Percentiles rank a stretch among this genome's conserved stretches.
These are phyloP conservation scores for Ajuga chamaepitys DNA, from an alignment of 257 asterid species.

Conservation along the genomic window DNA sequence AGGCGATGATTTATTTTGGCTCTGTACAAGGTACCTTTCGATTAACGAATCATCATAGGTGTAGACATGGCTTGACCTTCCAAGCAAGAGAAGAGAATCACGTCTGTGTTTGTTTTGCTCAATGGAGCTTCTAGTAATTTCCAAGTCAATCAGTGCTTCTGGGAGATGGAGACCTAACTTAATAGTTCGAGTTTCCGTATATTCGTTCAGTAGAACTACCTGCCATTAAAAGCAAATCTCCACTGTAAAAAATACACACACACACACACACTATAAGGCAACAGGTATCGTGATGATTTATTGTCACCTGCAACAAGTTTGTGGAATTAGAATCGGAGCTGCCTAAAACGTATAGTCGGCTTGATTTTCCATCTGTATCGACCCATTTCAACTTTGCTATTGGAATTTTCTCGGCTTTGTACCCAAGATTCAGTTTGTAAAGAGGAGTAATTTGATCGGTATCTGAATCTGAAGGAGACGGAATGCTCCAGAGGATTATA, in stretches of 20 bases:
- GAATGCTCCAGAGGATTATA: conserved; percentile 67
- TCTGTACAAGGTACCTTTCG: conserved; percentile 66
- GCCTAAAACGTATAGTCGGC: conserved; percentile 75
- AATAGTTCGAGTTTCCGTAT: conserved; percentile 70
- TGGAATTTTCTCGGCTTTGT: conserved; percentile 73
- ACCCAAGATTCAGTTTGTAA: conserved; percentile 81
- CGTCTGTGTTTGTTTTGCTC: conserved; percentile 44
- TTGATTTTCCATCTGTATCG: conserved; percentile 71
- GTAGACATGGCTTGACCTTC: conserved; percentile 60
- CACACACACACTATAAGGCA: too few relatives aligned
- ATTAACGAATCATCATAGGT: conserved; percentile 54
- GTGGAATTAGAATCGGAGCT: conserved; percentile 45
- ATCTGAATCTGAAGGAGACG: conserved; percentile 33
- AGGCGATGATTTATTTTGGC: conserved; percentile 67
- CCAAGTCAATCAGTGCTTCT: conserved; percentile 62
- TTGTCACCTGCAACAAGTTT: conserved; percentile 63
- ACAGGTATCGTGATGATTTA: background rate
- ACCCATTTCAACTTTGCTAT: conserved; percentile 65
- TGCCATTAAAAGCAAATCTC: conserved; percentile 21
- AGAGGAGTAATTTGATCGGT: conserved; percentile 46
- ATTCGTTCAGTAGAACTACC: conserved; percentile 80
- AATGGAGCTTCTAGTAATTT: conserved; percentile 44
- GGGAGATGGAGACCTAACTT: conserved; percentile 65
- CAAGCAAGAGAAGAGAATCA: conserved; percentile 57
- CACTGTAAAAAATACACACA: background rate